These are phyloP conservation scores for Rhazya stricta DNA, from an alignment of 257 asterid species.

Conservation along the genomic window DNA sequence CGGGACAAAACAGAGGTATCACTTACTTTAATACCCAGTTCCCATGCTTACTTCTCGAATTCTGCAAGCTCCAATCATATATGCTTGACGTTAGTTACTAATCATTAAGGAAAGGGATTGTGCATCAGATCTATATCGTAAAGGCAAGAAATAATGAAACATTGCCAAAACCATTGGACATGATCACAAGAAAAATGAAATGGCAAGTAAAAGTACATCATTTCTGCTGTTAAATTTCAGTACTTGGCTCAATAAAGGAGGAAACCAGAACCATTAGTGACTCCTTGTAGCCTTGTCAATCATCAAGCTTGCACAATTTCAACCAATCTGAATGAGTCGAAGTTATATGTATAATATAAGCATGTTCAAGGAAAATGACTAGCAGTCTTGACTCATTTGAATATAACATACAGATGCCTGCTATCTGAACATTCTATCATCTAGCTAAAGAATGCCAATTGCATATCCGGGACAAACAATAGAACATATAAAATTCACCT, in stretches of 20 bases:
- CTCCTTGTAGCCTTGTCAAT: not conserved
- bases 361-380: not conserved
- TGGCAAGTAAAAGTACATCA: not conserved
- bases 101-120: not conserved
- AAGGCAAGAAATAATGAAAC: not conserved
- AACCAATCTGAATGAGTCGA: not conserved
- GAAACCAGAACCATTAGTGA: not conserved
- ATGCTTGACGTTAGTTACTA: conserved; percentile 7
- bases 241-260: not conserved
- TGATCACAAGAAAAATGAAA: not conserved
- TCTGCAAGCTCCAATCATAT: conserved; percentile 42
- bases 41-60: conserved; percentile 36
- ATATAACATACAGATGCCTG: not conserved
- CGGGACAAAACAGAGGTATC: conserved; percentile 32
- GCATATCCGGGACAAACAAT: not conserved
- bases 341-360: not conserved
- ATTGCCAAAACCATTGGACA: not conserved
- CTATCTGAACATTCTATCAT: not conserved
- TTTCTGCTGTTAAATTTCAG: not conserved
- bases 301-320: not conserved
- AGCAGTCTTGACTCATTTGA: conserved; percentile 4
- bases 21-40: conserved; percentile 78
- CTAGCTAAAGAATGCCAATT: not conserved
- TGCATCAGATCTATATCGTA: not conserved
- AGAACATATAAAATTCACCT: not conserved